Percentiles rank a stretch among this genome's conserved stretches.
Conservation (phyloP, 2,329 filamentous ascomycete genomes). For the Claviceps lovelessii region DNA sequence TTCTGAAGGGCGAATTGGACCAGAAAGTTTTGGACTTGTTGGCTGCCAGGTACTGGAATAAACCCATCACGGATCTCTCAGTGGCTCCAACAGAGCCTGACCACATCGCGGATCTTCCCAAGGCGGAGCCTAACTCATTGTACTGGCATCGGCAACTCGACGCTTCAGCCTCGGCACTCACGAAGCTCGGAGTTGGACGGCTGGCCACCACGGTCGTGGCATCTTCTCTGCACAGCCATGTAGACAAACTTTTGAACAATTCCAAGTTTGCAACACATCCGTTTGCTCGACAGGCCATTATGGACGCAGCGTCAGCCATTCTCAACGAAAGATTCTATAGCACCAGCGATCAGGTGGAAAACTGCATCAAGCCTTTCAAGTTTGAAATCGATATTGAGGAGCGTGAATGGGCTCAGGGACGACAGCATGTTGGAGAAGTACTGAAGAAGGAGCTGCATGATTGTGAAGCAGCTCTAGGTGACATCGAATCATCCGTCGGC, state of each 20-base stretch:
- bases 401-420: constrained; percentile 70
- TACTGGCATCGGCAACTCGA: constrained; percentile 95
- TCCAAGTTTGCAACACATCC: constrained; percentile 85
- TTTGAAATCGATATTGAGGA: constrained; percentile 94
- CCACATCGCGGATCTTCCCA: constrained; percentile 63
- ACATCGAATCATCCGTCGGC: constrained; percentile 63
- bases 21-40: constrained; percentile 88
- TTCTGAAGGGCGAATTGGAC: constrained; percentile 84
- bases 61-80: constrained; percentile 73
- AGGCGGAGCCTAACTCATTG: constrained; percentile 67
- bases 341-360: constrained; percentile 94
- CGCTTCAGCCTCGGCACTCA: constrained; percentile 76
- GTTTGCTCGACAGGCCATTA: constrained; percentile 84
- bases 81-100: constrained; percentile 53
- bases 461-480: constrained; percentile 64
- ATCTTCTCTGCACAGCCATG: constrained; percentile 68
- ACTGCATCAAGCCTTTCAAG: constrained; percentile 98
- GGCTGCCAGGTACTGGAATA: constrained; percentile 94
- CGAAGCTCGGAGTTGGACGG: constrained; percentile 84
- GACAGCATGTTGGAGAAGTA: constrained; percentile 66
- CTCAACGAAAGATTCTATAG: constrained; percentile 91
- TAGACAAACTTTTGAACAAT: constrained; percentile 61
- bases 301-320: constrained; percentile 76
- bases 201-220: constrained; percentile 86
- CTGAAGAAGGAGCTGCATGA: constrained; percentile 79